These are phyloP conservation scores for Penicillium robsamsonii DNA, from an alignment of 495 filamentous ascomycete genomes.

Conservation along the genomic window DNA sequence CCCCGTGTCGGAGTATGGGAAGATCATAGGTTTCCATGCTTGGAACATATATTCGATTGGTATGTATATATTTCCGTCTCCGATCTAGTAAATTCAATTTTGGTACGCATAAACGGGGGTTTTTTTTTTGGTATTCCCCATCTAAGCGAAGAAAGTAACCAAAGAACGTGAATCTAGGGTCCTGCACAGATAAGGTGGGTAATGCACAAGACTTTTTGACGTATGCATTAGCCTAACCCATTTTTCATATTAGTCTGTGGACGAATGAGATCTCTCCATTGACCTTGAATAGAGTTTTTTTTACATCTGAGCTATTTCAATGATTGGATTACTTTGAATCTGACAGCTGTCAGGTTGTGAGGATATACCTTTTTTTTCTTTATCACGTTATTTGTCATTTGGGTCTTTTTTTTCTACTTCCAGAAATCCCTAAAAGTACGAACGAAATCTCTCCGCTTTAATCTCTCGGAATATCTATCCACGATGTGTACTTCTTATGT, in stretches of 20 bases:
- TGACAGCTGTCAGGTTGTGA: slow-evolving; percentile 8
- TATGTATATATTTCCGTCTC: too few relatives aligned
- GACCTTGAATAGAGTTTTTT: slow-evolving; percentile 12
- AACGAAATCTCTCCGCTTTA: neutral
- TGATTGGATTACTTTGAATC: slow-evolving; percentile 1
- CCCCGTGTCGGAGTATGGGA: neutral
- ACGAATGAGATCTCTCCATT: neutral
- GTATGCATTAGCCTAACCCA: slow-evolving; percentile 17
- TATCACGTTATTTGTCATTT: neutral
- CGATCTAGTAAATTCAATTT: too few relatives aligned
- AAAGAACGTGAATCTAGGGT: neutral
- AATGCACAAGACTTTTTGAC: slow-evolving; percentile 13
- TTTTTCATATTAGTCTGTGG: neutral
- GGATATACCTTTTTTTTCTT: neutral
- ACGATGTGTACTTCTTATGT: neutral
- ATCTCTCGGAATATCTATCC: slow-evolving; percentile 3
- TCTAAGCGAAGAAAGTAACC: too few relatives aligned
- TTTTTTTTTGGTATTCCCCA: too few relatives aligned
- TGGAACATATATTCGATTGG: neutral
- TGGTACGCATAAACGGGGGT: too few relatives aligned
- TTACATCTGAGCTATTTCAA: slow-evolving; percentile 16
- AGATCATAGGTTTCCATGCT: neutral
- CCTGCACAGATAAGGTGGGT: neutral
- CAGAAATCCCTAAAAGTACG: neutral
- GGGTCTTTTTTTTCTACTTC: neutral